Percentiles rank a stretch among this genome's conserved stretches.
phyloP scores from a whole-genome alignment of 2,329 filamentous ascomycete genomes.

The Gnomoniopsis smithogilvyi region DNA sequence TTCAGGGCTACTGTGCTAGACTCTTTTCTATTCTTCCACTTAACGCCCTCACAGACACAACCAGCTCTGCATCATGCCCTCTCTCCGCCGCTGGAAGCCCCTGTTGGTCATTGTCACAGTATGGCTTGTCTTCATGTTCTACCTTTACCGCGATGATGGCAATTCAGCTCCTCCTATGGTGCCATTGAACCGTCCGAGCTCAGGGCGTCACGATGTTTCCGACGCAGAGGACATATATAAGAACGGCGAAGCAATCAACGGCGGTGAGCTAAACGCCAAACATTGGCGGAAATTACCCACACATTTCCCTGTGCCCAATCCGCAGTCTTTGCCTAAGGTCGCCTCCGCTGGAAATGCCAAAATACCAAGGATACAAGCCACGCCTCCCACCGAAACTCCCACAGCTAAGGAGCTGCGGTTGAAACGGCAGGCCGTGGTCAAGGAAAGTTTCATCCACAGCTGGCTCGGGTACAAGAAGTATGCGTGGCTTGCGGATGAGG shows the following conservation, averaged over 20 bases:
- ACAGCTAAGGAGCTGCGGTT: conserved; percentile 32
- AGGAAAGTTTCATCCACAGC: conserved; percentile 49
- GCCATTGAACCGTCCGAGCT: conserved; percentile 1
- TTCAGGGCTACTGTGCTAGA: not conserved
- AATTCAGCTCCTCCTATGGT: conserved; percentile 12
- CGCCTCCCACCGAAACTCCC: conserved; percentile 45
- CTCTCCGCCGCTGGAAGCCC: conserved; percentile 16
- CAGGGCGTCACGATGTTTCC: conserved; percentile 12
- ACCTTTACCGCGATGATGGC: conserved; percentile 12
- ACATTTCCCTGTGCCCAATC: conserved; percentile 30
- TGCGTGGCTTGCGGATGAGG: conserved; percentile 64
- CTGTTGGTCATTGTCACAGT: conserved; percentile 12
- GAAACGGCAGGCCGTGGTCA: conserved; percentile 41
- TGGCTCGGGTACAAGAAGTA: conserved; percentile 60
- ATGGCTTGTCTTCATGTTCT: conserved; percentile 17
- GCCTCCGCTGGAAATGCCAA: not conserved
- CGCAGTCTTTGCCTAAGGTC: conserved; percentile 32
- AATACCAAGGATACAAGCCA: conserved; percentile 57
- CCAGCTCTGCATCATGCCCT: conserved; percentile 6
- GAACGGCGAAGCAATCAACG: conserved; percentile 7
- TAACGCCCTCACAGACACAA: not conserved
- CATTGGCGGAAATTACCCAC: conserved; percentile 33
- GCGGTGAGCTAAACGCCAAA: conserved; percentile 7
- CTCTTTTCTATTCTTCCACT: not conserved
- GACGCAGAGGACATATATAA: conserved; percentile 5